A percentile compares a stretch with the other conserved stretches of the same genome.
Conservation (phyloP, 352 stramenopile species). For the Globisporangium cylindrosporum region DNA sequence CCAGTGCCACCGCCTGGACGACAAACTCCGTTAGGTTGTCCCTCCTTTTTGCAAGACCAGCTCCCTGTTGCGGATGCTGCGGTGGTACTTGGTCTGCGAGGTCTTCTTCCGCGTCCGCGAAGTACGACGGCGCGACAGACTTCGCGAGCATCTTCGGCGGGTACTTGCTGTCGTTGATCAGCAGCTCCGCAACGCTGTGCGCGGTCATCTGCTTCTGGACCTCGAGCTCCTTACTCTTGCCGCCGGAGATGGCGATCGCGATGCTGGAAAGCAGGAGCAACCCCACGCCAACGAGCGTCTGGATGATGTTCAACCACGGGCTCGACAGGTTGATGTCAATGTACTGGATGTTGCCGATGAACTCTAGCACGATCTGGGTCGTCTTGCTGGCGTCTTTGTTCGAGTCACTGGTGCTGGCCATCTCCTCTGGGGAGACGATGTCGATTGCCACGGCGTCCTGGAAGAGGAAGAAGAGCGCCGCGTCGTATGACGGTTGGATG, state of each 20-base stretch:
- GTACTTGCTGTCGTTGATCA: constrained; percentile 15
- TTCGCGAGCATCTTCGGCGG: constrained; percentile 6
- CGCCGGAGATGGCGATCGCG: background rate
- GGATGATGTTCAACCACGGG: constrained; percentile 2
- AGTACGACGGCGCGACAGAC: constrained; percentile 23
- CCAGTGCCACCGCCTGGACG: background rate
- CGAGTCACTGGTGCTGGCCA: background rate
- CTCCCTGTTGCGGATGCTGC: background rate
- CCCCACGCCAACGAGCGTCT: background rate
- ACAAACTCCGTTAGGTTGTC: background rate
- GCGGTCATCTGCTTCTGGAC: background rate
- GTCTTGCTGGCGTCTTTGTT: background rate
- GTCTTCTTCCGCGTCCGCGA: background rate
- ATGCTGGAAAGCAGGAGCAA: background rate
- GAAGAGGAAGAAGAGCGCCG: constrained; percentile 34
- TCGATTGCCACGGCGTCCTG: constrained; percentile 24
- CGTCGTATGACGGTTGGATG: constrained; percentile 30
- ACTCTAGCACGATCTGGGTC: background rate
- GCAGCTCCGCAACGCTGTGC: constrained; percentile 2
- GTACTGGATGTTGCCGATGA: constrained; percentile 6
- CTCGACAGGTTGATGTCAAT: constrained; percentile 12
- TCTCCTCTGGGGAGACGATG: background rate
- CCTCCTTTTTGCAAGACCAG: background rate
- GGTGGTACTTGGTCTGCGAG: background rate
- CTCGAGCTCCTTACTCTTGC: background rate